phyloP scores from a whole-genome alignment of 495 filamentous ascomycete species.

The Penicilliopsis zonata region DNA sequence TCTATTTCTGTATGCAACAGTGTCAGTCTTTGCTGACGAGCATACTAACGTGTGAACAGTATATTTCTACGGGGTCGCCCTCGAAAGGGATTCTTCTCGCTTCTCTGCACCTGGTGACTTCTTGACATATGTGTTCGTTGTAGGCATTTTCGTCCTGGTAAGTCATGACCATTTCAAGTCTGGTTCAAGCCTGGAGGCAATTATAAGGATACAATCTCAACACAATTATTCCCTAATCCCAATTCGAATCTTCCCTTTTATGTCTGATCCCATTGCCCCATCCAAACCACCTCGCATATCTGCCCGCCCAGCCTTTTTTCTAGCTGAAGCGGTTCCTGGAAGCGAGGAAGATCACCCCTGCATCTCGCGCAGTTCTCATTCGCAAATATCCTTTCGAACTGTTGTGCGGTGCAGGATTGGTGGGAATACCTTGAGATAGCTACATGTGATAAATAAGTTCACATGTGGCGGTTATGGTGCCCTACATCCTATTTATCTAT shows the following conservation, averaged over 20 bases:
- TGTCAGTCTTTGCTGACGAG: slow-evolving; percentile 4
- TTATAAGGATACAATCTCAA: no score
- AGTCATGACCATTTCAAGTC: no score
- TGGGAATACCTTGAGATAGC: slow-evolving; percentile 87
- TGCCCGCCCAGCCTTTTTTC: slow-evolving; percentile 79
- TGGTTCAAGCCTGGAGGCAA: no score
- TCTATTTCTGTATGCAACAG: slow-evolving; percentile 58
- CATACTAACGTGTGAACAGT: slow-evolving; percentile 33
- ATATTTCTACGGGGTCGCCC: slow-evolving; percentile 50
- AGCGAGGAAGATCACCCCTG: slow-evolving; percentile 93
- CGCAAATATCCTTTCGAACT: slow-evolving; percentile 59
- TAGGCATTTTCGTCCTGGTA: slow-evolving; percentile 49
- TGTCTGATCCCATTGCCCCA: no score
- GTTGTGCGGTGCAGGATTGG: slow-evolving; percentile 72
- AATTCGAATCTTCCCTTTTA: no score
- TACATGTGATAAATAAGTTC: slow-evolving; percentile 48
- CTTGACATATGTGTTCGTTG: slow-evolving; percentile 53
- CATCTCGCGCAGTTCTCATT: slow-evolving; percentile 61
- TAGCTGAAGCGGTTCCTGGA: slow-evolving; percentile 96
- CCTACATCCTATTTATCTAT: slow-evolving; percentile 60
- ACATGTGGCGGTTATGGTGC: slow-evolving; percentile 67
- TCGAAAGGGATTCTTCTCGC: slow-evolving; percentile 48
- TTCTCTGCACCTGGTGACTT: slow-evolving; percentile 57
- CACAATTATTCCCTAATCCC: no score
- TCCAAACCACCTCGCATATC: slow-evolving; percentile 63